Base-by-base conservation (phyloP, 257 asterid genomes). In the Solanum appendiculatum region DNA sequence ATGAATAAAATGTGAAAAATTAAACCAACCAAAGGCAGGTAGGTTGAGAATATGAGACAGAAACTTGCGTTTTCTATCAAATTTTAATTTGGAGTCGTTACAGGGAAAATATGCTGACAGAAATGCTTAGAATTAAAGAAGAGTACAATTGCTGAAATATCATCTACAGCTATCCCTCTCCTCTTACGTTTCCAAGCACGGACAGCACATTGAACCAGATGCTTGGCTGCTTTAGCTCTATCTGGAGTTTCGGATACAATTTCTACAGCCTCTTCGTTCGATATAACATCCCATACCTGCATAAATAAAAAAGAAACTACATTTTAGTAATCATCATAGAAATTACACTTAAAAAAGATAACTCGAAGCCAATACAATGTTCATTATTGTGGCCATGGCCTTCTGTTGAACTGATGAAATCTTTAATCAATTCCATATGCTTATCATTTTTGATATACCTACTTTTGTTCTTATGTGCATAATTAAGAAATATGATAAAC, bases 201-300 rank as follows among this genome's bases (percentile, higher is more conserved):
- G 3, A 89, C 96, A 7, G 99, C 99, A 21, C 94, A 46, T 86
- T 92, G 92, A 54, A 94, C 99, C 34, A 97, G 91, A 39, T 86
- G 87, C 89, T 97, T 95, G 5, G 98, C 98, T 2, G 99, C 91
- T 72, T 97, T 95, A 4, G 83, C 96, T 89, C 93, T 84, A 70
- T 93, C 95, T 0, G 91, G 72, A 42, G 90, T 77, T 51, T 89
- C 63, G n/a, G 96, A 93, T 64, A 97, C 95, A 33, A 97, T 94
- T 86, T 92, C 84, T 81, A 97, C 98, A 0, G 99, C 98, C 91
- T 95, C 99, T 88, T 97, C 94, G 86, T 95, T 97, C 48, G 99
- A 97, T 63, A 97, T 56, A 5, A 97, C 99, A 87, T 97, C 99
- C 99, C 99, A 97, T n/a, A 97, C 98, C 99, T 97, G 91, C 86